phyloP scores from a whole-genome alignment of 2,329 filamentous ascomycete species.

The Zalaria sp. region DNA sequence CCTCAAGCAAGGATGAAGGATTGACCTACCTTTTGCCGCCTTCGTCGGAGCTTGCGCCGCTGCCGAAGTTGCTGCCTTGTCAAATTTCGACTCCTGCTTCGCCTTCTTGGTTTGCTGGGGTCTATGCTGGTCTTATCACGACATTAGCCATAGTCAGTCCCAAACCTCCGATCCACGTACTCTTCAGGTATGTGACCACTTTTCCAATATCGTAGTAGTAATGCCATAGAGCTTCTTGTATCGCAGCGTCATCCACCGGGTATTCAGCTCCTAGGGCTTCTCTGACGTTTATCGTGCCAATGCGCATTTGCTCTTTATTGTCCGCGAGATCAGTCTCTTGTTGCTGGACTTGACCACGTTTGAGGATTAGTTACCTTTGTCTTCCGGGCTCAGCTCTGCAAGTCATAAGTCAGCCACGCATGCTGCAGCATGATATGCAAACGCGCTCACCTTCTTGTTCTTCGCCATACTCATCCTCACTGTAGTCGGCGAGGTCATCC shows the following conservation, averaged over 20 bases:
- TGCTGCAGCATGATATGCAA: background rate
- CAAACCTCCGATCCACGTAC: conserved; percentile 24
- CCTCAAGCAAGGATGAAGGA: background rate
- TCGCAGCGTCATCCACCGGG: conserved; percentile 52
- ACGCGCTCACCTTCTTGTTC: conserved; percentile 8
- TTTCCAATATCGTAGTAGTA: conserved; percentile 92
- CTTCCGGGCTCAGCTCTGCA: conserved; percentile 22
- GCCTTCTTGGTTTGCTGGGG: conserved; percentile 21
- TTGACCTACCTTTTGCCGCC: conserved; percentile 32
- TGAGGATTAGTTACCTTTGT: conserved; percentile 13
- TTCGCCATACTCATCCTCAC: conserved; percentile 21
- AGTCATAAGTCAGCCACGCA: conserved; percentile 1
- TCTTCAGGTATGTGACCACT: conserved; percentile 64
- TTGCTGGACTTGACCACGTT: conserved; percentile 1
- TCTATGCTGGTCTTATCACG: conserved; percentile 12
- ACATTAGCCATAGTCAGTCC: too few species aligned
- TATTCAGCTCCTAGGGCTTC: conserved; percentile 50
- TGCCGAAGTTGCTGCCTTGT: conserved; percentile 26
- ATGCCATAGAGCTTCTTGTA: conserved; percentile 85
- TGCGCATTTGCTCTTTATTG: conserved; percentile 39
- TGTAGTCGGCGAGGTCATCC: conserved; percentile 39
- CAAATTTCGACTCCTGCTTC: conserved; percentile 29
- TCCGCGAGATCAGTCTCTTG: conserved; percentile 6
- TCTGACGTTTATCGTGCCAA: conserved; percentile 53
- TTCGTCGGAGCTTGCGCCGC: conserved; percentile 25